Evolutionary conservation across 1,284 basidiomycete species (phyloP).

Genomic region (Fistulinella cinereoalba): DNA sequence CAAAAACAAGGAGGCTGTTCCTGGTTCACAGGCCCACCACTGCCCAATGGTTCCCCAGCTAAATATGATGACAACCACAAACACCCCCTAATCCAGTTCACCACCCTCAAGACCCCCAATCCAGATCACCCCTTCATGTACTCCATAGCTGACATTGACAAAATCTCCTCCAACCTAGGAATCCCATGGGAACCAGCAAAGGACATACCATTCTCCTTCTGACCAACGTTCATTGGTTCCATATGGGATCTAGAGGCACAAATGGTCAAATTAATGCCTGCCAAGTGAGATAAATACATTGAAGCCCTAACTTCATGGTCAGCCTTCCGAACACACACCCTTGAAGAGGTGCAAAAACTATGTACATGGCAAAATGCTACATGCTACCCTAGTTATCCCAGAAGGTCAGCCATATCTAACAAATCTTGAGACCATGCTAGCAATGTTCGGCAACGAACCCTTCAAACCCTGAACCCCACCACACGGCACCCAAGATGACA

Average conservation of each 20-base stretch:
- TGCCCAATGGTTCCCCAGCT: neutral
- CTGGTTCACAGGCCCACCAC: neutral
- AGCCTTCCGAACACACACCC: conserved; percentile 10
- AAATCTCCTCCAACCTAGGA: conserved; percentile 26
- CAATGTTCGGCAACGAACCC: conserved; percentile 19
- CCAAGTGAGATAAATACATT: conserved; percentile 5
- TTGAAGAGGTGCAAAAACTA: conserved; percentile 29
- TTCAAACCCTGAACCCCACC: conserved; percentile 19
- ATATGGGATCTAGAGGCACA: conserved; percentile 10
- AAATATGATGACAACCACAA: conserved; percentile 5
- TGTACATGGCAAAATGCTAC: conserved; percentile 38
- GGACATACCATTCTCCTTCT: conserved; percentile 9
- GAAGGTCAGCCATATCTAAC: conserved; percentile 34
- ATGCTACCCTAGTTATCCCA: conserved; percentile 29
- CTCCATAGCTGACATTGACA: conserved; percentile 28
- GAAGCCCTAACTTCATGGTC: conserved; percentile 8
- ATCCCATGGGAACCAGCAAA: conserved; percentile 31
- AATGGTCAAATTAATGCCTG: neutral
- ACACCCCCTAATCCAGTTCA: neutral
- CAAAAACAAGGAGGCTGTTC: neutral
- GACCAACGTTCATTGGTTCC: conserved; percentile 18
- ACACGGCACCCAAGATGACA: neutral
- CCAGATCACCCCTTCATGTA: conserved; percentile 9
- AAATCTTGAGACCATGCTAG: conserved; percentile 30
- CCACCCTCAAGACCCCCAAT: neutral